Base-by-base conservation (phyloP, 2,329 filamentous ascomycete genomes). In the Aspergillus tamarii region DNA sequence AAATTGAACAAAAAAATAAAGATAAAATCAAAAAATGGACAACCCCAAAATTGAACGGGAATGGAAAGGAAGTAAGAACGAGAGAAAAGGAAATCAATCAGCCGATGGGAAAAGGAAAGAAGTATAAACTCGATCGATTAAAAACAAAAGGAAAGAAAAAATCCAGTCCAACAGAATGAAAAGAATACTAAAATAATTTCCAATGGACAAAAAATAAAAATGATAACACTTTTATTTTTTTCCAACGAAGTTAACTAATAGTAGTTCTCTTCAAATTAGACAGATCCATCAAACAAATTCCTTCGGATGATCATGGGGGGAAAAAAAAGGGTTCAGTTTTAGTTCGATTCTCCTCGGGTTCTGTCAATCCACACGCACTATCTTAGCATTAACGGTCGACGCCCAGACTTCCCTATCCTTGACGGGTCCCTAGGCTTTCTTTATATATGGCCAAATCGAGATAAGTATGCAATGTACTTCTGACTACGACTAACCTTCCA, bases 21-120 rank as follows among this genome's bases (percentile, higher is more conserved):
- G 52, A 61, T 48, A 55, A 56, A 56, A 56, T 34, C 19, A 61
- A 60, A 16, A 34, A 14, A 11, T 52, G 11, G 26, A 32, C 28
- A n/a, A 52, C 28, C 28, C 41, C 21, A 43, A 36, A 36, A 57
- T 23, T 12, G 43, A 48, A 50, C 34, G 23, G 19, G 66, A 69
- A 56, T 66, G 66, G 36, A 68, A 70, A 62, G 68, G 72, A 61
- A 67, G 72, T 64, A 70, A 71, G 66, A 71, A 70, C 45, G 28
- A 59, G 70, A 64, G 43, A 54, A 23, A 45, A 41, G 60, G 41
- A 30, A 32, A 32, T 16, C 39, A 41, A 32, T 16, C 39, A n/a
- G 16, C n/a, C 32, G 34, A 34, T 34, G 53, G 43, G 30, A 39
- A 43, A n/a, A 32, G 55, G 21, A 26, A 26, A 32, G 53, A 57